Conservation (phyloP, 1,284 basidiomycete genomes). For the Mycosarcoma mackinlayi region DNA sequence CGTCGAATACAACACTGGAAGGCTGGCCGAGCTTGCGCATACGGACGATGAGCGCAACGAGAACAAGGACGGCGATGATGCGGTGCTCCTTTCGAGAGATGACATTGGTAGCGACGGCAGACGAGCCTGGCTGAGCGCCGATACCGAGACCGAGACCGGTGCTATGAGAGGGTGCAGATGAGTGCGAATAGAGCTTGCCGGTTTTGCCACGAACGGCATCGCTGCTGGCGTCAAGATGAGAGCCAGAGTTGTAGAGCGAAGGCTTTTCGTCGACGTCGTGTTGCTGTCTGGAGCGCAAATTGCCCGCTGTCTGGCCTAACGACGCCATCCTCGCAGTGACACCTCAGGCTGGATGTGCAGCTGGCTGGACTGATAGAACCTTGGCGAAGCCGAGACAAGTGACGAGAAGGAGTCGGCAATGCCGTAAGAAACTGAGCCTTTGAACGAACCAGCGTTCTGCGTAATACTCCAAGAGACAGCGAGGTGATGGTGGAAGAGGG, state of each 20-base stretch:
- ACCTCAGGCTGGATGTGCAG: too few species aligned
- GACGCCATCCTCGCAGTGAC: conserved; percentile 51
- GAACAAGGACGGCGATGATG: conserved; percentile 35
- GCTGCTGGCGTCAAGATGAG: conserved; percentile 11
- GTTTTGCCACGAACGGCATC: conserved; percentile 32
- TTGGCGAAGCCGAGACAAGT: background rate
- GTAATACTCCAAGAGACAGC: background rate
- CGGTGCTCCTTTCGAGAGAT: conserved; percentile 32
- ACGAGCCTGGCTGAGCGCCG: conserved; percentile 39
- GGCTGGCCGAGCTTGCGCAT: conserved; percentile 60
- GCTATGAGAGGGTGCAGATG: conserved; percentile 11
- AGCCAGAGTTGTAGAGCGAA: conserved; percentile 29
- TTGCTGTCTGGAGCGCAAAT: conserved; percentile 46
- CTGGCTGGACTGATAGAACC: too few species aligned
- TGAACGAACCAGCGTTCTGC: conserved; percentile 8
- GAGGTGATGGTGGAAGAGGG: background rate
- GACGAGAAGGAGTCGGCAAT: background rate
- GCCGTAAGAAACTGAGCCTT: background rate
- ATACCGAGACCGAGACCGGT: conserved; percentile 51
- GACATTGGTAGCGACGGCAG: conserved; percentile 34
- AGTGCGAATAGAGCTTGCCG: conserved; percentile 25
- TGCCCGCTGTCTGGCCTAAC: conserved; percentile 40
- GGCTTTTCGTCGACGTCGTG: conserved; percentile 25
- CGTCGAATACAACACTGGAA: conserved; percentile 67
- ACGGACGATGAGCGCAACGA: conserved; percentile 52